Evolutionary conservation across 768 basidiomycete genomes (phyloP).

Genomic region (Inosperma sp.): DNA sequence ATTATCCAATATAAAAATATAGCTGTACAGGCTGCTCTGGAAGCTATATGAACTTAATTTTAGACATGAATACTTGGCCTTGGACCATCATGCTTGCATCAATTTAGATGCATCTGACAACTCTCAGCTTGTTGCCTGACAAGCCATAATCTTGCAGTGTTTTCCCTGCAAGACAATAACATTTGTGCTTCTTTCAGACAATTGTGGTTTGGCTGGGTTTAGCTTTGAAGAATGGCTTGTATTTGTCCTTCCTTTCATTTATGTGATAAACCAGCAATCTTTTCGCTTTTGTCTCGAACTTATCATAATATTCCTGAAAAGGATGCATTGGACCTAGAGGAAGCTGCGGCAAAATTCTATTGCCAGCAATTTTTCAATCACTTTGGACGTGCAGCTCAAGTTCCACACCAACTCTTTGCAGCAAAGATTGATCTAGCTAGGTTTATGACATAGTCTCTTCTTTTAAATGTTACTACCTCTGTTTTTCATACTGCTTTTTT

Average conservation of each 20-base stretch:
- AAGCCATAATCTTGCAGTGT: not conserved
- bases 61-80: not conserved
- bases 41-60: conserved; percentile 8
- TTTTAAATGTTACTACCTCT: too few species aligned
- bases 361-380: conserved; percentile 6
- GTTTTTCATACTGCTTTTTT: too few species aligned
- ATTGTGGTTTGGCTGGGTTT: not conserved
- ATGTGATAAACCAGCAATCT: not conserved
- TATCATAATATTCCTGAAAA: not conserved
- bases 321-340: conserved; percentile 1
- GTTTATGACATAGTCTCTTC: too few species aligned
- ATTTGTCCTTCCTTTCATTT: not conserved
- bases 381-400: conserved; percentile 6
- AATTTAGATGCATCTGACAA: not conserved
- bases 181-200: not conserved
- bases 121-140: not conserved
- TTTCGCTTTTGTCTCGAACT: not conserved
- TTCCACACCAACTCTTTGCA: conserved; percentile 7
- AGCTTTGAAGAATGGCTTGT: not conserved
- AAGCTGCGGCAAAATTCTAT: not conserved
- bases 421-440: too few species aligned
- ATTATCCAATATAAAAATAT: too few species aligned
- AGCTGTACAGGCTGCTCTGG: too few species aligned
- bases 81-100: not conserved
- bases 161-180: not conserved